A percentile compares a stretch with the other conserved stretches of the same genome.
Conservation (phyloP, 495 filamentous ascomycete genomes). For the Penicillium turbatum region DNA sequence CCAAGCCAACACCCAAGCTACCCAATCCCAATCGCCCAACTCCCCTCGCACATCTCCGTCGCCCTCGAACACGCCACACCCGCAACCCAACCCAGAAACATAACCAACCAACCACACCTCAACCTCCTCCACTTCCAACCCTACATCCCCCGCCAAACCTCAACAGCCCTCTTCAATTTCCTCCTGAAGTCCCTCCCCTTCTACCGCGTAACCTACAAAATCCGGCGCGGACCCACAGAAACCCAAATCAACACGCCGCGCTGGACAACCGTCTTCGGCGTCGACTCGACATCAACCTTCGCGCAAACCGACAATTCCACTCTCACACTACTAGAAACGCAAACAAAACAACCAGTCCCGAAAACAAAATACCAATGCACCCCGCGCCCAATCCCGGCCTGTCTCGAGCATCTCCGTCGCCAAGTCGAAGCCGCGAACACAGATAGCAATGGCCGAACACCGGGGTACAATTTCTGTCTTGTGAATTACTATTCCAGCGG, state of each 20-base stretch:
- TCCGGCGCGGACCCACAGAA: conserved; percentile 54
- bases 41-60: conserved; percentile 44
- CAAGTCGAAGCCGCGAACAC: conserved; percentile 53
- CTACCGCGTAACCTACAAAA: conserved; percentile 67
- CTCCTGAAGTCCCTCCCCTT: conserved; percentile 61
- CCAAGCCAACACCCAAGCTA: conserved; percentile 51
- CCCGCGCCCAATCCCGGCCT: conserved; percentile 64
- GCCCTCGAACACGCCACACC: conserved; percentile 29
- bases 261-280: conserved; percentile 67
- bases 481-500: conserved; percentile 74
- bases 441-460: conserved; percentile 14
- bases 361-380: conserved; percentile 49
- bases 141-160: conserved; percentile 44
- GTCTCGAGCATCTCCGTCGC: conserved; percentile 53
- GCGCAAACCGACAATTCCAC: conserved; percentile 7
- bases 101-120: conserved; percentile 60
- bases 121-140: conserved; percentile 67
- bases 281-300: conserved; percentile 56
- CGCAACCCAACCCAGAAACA: conserved; percentile 19
- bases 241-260: conserved; percentile 62
- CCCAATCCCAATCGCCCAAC: conserved; percentile 56
- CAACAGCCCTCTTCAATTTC: conserved; percentile 58
- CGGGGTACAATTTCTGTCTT: conserved; percentile 64
- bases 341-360: conserved; percentile 29
- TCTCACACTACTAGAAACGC: conserved; percentile 35